phyloP scores from a whole-genome alignment of 768 basidiomycete species.

The Xerocomellus chrysenteron region DNA sequence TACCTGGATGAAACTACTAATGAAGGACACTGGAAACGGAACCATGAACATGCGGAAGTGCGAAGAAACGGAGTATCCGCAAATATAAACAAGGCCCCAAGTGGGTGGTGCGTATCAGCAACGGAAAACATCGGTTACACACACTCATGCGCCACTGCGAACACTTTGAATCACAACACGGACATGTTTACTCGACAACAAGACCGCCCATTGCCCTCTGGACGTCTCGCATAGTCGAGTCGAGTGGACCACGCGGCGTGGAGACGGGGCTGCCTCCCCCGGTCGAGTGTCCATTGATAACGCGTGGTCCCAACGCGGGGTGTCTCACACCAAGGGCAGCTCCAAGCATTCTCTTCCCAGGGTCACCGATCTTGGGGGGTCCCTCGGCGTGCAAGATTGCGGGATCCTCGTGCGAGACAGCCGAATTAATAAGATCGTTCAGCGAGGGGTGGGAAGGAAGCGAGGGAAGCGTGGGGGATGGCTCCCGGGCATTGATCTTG shows the following conservation, averaged over 20 bases:
- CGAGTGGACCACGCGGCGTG: slow-evolving; percentile 40
- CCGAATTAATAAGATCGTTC: slow-evolving; percentile 79
- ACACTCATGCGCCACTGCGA: slow-evolving; percentile 18
- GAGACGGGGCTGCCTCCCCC: slow-evolving; percentile 33
- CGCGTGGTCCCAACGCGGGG: slow-evolving; percentile 65
- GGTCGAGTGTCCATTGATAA: slow-evolving; percentile 42
- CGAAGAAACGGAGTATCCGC: slow-evolving; percentile 7
- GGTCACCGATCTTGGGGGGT: slow-evolving; percentile 86
- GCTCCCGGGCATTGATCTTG: slow-evolving; percentile 54
- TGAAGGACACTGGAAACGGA: slow-evolving; percentile 28
- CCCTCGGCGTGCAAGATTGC: slow-evolving; percentile 53
- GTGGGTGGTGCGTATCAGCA: slow-evolving; percentile 18
- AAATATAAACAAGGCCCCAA: slow-evolving; percentile 21
- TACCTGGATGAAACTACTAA: slow-evolving; percentile 26
- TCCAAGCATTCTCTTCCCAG: slow-evolving; percentile 87
- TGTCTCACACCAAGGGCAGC: slow-evolving; percentile 83
- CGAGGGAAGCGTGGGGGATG: slow-evolving; percentile 79
- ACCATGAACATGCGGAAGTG: slow-evolving; percentile 12
- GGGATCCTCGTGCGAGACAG: slow-evolving; percentile 59
- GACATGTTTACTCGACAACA: slow-evolving; percentile 60
- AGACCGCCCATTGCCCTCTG: slow-evolving; percentile 77
- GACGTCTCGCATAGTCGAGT: slow-evolving; percentile 62
- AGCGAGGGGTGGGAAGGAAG: slow-evolving; percentile 82
- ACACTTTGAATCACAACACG: slow-evolving; percentile 10
- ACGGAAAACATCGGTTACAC: slow-evolving; percentile 22